Percentiles rank a stretch among this genome's conserved stretches.
Evolutionary conservation across 768 basidiomycete genomes (phyloP).

Genomic region (Guyanaporus albipodus): DNA sequence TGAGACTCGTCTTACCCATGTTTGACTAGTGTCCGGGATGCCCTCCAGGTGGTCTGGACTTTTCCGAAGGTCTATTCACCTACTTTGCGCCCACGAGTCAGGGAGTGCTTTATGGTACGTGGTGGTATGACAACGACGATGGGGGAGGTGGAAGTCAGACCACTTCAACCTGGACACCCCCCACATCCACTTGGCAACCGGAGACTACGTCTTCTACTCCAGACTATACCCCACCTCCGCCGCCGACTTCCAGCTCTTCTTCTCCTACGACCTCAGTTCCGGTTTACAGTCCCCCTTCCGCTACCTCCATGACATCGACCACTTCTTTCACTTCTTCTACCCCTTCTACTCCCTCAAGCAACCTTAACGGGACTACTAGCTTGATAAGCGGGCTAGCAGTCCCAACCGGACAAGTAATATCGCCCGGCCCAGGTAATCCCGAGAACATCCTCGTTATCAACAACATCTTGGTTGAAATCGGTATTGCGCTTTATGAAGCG

Average conservation of each 20-base stretch:
- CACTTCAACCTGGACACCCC: conserved; percentile 11
- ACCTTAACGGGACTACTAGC: conserved; percentile 18
- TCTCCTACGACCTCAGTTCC: no score
- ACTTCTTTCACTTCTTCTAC: conserved; percentile 1
- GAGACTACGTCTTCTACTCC: conserved; percentile 23
- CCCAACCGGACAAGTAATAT: conserved; percentile 22
- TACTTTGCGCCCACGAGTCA: conserved; percentile 48
- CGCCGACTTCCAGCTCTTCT: conserved; percentile 15
- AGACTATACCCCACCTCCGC: conserved; percentile 15
- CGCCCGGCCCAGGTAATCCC: conserved; percentile 31
- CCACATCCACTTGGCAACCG: conserved; percentile 18
- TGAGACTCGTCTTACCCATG: neutral
- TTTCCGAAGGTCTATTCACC: conserved; percentile 61
- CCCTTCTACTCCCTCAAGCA: conserved; percentile 17
- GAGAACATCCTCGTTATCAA: conserved; percentile 35
- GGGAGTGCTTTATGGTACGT: conserved; percentile 61
- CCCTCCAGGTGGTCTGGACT: conserved; percentile 61
- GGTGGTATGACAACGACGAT: conserved; percentile 49
- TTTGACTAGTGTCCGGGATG: conserved; percentile 59
- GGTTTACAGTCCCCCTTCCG: conserved; percentile 12
- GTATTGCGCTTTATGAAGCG: conserved; percentile 5
- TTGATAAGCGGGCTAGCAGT: conserved; percentile 24
- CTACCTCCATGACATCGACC: conserved; percentile 28
- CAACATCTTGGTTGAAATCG: conserved; percentile 36
- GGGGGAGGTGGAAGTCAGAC: conserved; percentile 20